Conservation (phyloP, 2,329 filamentous ascomycete species). For the Hortaea werneckii region DNA sequence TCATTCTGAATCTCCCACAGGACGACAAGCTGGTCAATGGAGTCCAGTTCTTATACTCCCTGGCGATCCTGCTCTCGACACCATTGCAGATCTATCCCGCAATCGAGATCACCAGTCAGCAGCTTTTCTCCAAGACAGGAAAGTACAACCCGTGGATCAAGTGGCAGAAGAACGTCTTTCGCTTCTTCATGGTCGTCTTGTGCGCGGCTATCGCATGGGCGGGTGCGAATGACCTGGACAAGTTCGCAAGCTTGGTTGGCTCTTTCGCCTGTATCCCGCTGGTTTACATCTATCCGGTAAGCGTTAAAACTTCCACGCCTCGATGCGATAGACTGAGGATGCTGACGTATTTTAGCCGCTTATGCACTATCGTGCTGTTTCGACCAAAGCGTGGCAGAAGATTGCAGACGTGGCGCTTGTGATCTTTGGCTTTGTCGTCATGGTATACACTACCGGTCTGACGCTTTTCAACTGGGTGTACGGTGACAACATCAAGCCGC, state of each 20-base stretch:
- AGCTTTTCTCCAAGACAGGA: constrained; percentile 83
- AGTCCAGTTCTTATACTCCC: constrained; percentile 93
- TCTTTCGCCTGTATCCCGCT: constrained; percentile 96
- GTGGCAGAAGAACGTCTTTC: constrained; percentile 98
- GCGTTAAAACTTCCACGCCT: constrained; percentile 29
- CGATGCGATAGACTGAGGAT: background rate
- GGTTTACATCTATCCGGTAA: constrained; percentile 94
- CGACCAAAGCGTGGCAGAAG: constrained; percentile 57
- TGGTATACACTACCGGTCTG: constrained; percentile 82
- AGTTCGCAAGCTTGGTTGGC: constrained; percentile 91
- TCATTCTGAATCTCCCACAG: constrained; percentile 91
- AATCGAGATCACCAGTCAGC: constrained; percentile 91
- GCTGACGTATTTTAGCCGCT: constrained; percentile 50
- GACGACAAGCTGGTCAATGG: constrained; percentile 91
- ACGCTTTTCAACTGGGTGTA: constrained; percentile 80
- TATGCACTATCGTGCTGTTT: constrained; percentile 76
- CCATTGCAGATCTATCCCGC: constrained; percentile 95
- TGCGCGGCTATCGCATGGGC: constrained; percentile 85
- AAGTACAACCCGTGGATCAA: constrained; percentile 99
- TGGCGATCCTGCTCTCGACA: constrained; percentile 91
- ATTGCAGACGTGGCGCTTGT: constrained; percentile 65
- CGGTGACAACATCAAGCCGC: constrained; percentile 40
- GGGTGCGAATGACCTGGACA: constrained; percentile 86
- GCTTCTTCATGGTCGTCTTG: constrained; percentile 81
- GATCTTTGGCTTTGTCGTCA: constrained; percentile 73